A percentile compares a stretch with the other conserved stretches of the same genome.
These are phyloP conservation scores for Skeletonema potamos DNA, from an alignment of 108 stramenopile species.

Conservation along the genomic window DNA sequence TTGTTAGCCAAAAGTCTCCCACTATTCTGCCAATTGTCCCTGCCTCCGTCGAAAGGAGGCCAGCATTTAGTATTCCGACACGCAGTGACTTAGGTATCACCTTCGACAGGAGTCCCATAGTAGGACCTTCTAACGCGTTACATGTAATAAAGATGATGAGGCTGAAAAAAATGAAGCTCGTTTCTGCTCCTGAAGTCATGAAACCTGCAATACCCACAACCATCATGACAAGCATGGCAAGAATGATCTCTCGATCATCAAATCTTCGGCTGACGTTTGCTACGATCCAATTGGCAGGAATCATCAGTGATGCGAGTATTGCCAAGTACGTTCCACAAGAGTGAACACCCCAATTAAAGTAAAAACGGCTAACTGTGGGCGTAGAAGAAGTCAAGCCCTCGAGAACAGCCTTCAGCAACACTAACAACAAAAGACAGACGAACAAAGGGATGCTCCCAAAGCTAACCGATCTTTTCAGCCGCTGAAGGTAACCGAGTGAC, in stretches of 20 bases:
- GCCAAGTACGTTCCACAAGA: slow-evolving; percentile 34
- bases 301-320: slow-evolving; percentile 30
- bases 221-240: slow-evolving; percentile 36
- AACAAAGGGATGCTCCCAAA: slow-evolving; percentile 35
- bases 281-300: slow-evolving; percentile 39
- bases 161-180: slow-evolving; percentile 53
- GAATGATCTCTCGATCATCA: slow-evolving; percentile 47
- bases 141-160: slow-evolving; percentile 59
- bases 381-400: slow-evolving; percentile 42
- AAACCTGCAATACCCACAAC: slow-evolving; percentile 34
- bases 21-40: slow-evolving; percentile 84
- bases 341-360: slow-evolving; percentile 45
- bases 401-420: slow-evolving; percentile 33
- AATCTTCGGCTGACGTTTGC: slow-evolving; percentile 34
- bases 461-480: neutral
- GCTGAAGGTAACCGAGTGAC: neutral
- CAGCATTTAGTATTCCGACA: slow-evolving; percentile 85
- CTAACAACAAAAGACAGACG: slow-evolving; percentile 21
- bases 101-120: slow-evolving; percentile 87
- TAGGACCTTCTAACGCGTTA: slow-evolving; percentile 66
- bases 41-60: slow-evolving; percentile 89
- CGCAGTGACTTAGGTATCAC: slow-evolving; percentile 77
- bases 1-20: slow-evolving; percentile 60
- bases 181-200: slow-evolving; percentile 20
- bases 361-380: slow-evolving; percentile 39